Conservation (phyloP, 1,139 yeast species). For the Lodderomyces metapsilosis region DNA sequence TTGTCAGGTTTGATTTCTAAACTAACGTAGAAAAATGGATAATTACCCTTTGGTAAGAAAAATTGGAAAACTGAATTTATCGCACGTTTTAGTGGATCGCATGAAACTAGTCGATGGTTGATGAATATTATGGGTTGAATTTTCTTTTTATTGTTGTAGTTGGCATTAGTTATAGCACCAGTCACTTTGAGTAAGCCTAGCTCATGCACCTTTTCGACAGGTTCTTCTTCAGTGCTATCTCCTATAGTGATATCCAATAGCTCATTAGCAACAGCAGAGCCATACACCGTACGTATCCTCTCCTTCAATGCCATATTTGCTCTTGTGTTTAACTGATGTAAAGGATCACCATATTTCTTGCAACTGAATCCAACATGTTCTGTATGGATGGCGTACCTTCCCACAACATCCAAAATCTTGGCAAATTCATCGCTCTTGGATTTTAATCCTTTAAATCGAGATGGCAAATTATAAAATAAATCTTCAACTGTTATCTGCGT, state of each 20-base stretch:
- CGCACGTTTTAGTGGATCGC: conserved; percentile 78
- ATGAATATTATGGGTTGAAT: conserved; percentile 76
- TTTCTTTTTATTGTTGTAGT: conserved; percentile 66
- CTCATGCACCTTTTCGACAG: background rate
- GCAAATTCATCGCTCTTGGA: conserved; percentile 74
- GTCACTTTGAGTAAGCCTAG: conserved; percentile 48
- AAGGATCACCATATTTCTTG: conserved; percentile 70
- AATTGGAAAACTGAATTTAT: conserved; percentile 60
- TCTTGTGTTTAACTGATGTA: conserved; percentile 55
- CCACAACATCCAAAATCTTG: conserved; percentile 77
- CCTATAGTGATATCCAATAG: conserved; percentile 41
- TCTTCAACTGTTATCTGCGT: conserved; percentile 87
- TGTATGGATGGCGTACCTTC: conserved; percentile 79
- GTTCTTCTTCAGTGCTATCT: conserved; percentile 20
- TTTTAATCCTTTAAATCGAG: conserved; percentile 66
- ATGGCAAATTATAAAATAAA: conserved; percentile 83
- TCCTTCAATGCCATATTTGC: conserved; percentile 52
- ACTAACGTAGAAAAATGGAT: conserved; percentile 75
- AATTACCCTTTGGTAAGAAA: conserved; percentile 77
- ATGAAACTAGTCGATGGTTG: conserved; percentile 76
- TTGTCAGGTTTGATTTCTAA: conserved; percentile 63
- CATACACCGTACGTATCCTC: conserved; percentile 72
- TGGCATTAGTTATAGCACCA: conserved; percentile 73
- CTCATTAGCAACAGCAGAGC: conserved; percentile 67
- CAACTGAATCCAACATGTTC: conserved; percentile 71